Percentiles rank a stretch among this genome's conserved stretches.
Evolutionary conservation across 2,329 filamentous ascomycete genomes (phyloP).

Genomic region (Pseudocercospora fuligena): DNA sequence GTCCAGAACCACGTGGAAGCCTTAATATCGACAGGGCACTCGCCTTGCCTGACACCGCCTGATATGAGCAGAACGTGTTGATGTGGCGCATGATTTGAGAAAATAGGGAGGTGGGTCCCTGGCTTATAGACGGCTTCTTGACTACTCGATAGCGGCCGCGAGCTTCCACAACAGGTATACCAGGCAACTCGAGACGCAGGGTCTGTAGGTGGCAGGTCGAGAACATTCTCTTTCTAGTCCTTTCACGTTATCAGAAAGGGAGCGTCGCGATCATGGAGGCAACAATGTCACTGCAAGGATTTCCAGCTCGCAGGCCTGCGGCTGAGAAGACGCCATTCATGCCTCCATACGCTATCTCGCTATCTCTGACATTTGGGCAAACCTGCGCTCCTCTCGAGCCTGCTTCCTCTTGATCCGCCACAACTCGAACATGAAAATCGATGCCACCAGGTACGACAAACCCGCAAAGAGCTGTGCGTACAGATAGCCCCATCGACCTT

Average conservation of each 20-base stretch:
- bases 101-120: not conserved
- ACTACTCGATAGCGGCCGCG: slow-evolving; percentile 6
- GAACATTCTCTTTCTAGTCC: not conserved
- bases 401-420: slow-evolving; percentile 30
- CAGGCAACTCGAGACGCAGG: not conserved
- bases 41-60: not conserved
- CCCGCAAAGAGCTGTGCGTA: slow-evolving; percentile 48
- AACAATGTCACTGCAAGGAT: not conserved
- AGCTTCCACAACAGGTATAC: not conserved
- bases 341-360: not conserved
- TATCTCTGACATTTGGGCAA: not conserved
- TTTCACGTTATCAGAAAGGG: not conserved
- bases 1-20: not conserved
- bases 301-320: not conserved
- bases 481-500: slow-evolving; percentile 39
- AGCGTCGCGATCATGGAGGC: not conserved
- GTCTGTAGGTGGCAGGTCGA: not conserved
- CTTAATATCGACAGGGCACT: not conserved
- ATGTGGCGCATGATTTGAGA: slow-evolving; percentile 3
- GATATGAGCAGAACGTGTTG: not conserved
- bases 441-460: slow-evolving; percentile 43
- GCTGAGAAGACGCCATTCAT: not conserved
- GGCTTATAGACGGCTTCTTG: not conserved
- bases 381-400: not conserved
- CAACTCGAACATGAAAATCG: slow-evolving; percentile 41